phyloP scores from a whole-genome alignment of 495 filamentous ascomycete species.

The Hypoxylon lenormandii region DNA sequence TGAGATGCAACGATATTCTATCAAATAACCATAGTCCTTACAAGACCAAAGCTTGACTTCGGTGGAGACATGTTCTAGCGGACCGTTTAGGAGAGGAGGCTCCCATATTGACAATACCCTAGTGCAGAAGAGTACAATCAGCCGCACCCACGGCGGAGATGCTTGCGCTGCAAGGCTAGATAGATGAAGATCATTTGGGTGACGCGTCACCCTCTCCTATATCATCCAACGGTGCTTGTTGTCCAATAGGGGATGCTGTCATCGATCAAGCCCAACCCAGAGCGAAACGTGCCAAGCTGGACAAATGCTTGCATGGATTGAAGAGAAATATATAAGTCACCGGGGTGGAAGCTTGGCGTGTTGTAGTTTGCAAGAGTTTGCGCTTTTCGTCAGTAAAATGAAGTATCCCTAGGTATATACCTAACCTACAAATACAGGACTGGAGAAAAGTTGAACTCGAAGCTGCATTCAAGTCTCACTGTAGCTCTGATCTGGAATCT shows the following conservation, averaged over 20 bases:
- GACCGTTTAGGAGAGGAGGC: slow-evolving; percentile 5
- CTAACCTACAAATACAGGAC: slow-evolving; percentile 1
- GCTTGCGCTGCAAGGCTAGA: slow-evolving; percentile 9
- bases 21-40: slow-evolving; percentile 21
- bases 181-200: slow-evolving; percentile 18
- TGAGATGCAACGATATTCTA: slow-evolving; percentile 11
- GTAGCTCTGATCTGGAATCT: slow-evolving; percentile 1
- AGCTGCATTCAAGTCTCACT: slow-evolving; percentile 3
- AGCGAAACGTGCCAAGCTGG: slow-evolving; percentile 46
- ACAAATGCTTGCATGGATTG: slow-evolving; percentile 15
- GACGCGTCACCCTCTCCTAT: slow-evolving; percentile 27
- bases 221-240: slow-evolving; percentile 10
- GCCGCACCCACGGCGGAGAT: slow-evolving; percentile 7
- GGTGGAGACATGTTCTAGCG: slow-evolving; percentile 23
- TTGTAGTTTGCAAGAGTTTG: slow-evolving; percentile 1
- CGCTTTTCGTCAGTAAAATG: slow-evolving; percentile 2
- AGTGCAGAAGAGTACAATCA: background rate
- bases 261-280: slow-evolving; percentile 22
- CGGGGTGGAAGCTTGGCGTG: slow-evolving; percentile 33
- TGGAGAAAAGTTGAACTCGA: slow-evolving; percentile 2
- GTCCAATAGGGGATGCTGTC: slow-evolving; percentile 17
- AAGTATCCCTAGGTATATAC: too few relatives aligned
- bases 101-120: slow-evolving; percentile 10
- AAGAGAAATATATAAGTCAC: slow-evolving; percentile 10
- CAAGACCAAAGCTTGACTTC: slow-evolving; percentile 18